Evolutionary conservation across 176 grass and related monocot genomes (phyloP).

Genomic region (Avena insularis): DNA sequence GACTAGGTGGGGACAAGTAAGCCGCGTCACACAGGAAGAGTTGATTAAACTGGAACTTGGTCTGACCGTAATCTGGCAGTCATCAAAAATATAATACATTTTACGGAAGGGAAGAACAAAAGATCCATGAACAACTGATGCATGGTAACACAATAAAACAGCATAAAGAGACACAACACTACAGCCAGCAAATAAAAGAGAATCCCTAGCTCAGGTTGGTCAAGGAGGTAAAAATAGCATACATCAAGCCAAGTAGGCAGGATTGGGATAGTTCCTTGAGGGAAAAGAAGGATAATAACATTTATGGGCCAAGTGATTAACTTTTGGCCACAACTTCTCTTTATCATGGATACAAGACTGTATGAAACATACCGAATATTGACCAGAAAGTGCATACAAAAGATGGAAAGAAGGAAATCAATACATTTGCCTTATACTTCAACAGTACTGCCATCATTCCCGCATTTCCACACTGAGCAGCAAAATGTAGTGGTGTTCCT

Average conservation of each 20-base stretch:
- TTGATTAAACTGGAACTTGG: not conserved
- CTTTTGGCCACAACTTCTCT: not conserved
- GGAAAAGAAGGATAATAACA: not conserved
- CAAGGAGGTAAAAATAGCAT: not conserved
- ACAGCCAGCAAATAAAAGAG: not conserved
- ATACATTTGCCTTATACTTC: not conserved
- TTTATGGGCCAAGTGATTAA: not conserved
- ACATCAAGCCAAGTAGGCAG: not conserved
- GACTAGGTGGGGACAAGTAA: not conserved
- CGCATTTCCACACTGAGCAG: not conserved
- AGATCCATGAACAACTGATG: not conserved
- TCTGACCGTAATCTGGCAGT: not conserved
- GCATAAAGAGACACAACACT: not conserved
- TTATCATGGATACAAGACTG: not conserved
- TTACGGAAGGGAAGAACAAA: not conserved
- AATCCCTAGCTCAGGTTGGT: not conserved
- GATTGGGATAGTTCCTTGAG: not conserved
- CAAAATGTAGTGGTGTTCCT: not conserved
- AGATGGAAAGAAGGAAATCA: not conserved
- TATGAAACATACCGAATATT: not conserved
- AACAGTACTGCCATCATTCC: not conserved
- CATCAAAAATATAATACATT: not conserved
- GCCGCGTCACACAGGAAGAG: not conserved
- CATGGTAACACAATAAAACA: not conserved
- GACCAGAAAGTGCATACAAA: not conserved